Conservation (phyloP, 1,139 yeast genomes). For the Debaryomycetaceae sp. region DNA sequence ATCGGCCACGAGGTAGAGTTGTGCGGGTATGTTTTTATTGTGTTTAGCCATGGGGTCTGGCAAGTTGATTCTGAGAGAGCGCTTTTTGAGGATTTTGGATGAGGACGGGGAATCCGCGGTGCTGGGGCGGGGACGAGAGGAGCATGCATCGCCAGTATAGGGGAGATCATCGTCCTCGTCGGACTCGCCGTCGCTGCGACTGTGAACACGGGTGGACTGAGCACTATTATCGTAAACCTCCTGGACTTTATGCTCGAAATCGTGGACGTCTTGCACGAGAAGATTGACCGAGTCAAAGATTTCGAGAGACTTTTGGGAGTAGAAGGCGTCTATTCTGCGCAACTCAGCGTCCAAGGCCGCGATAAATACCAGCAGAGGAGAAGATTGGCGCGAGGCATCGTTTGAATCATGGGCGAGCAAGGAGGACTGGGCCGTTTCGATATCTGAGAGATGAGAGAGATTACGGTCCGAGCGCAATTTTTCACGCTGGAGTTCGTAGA, state of each 20-base stretch:
- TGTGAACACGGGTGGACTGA: conserved; percentile 23
- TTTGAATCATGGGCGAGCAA: conserved; percentile 4
- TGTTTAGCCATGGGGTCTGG: conserved; percentile 6
- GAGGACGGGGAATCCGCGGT: conserved; percentile 24
- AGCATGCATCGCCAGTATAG: conserved; percentile 2
- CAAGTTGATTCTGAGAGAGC: no score
- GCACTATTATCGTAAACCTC: conserved; percentile 9
- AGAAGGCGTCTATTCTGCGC: conserved; percentile 49
- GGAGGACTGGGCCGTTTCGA: conserved; percentile 18
- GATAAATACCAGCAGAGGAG: conserved; percentile 28
- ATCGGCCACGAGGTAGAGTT: conserved; percentile 29
- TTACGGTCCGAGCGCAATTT: conserved; percentile 19
- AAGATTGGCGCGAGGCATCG: conserved; percentile 9
- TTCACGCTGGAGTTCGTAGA: conserved; percentile 55
- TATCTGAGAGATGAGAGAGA: conserved; percentile 8
- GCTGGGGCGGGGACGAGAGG: not conserved
- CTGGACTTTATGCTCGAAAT: conserved; percentile 21
- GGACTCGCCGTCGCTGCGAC: conserved; percentile 20
- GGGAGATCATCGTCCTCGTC: conserved; percentile 14
- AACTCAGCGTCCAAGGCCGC: conserved; percentile 50
- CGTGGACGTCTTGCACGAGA: conserved; percentile 40
- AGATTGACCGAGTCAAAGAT: conserved; percentile 39
- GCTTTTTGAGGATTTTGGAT: conserved; percentile 24
- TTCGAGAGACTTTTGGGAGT: conserved; percentile 38
- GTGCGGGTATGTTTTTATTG: conserved; percentile 24